A percentile compares a stretch with the other conserved stretches of the same genome.
phyloP scores from a whole-genome alignment of 2,329 filamentous ascomycete species.

The Magnaporthales sp. region DNA sequence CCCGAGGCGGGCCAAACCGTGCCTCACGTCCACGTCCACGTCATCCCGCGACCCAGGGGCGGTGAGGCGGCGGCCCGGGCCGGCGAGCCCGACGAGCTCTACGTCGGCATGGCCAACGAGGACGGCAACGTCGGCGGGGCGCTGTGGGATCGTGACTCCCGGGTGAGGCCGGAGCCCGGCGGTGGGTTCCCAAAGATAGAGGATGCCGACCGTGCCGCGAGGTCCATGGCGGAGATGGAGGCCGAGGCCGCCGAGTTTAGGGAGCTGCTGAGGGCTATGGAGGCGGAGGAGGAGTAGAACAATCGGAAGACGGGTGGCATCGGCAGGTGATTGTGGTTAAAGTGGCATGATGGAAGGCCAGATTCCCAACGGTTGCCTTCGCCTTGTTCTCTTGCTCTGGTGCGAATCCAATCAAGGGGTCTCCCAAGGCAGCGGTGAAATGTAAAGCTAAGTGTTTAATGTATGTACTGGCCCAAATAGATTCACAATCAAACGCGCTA shows the following conservation, averaged over 20 bases:
- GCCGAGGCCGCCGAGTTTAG: slow-evolving; percentile 65
- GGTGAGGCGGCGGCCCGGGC: slow-evolving; percentile 20
- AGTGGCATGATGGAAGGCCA: no score
- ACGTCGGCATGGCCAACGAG: slow-evolving; percentile 74
- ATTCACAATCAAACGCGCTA: not conserved
- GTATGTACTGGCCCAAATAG: not conserved
- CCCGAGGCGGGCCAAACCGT: slow-evolving; percentile 87
- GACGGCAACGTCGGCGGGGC: slow-evolving; percentile 73
- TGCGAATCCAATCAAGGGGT: no score
- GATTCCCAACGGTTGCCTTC: no score
- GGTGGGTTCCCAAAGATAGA: slow-evolving; percentile 62
- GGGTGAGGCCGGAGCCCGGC: slow-evolving; percentile 34
- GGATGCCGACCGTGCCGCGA: slow-evolving; percentile 57
- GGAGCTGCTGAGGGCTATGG: slow-evolving; percentile 27
- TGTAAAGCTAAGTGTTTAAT: not conserved
- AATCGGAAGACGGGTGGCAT: not conserved
- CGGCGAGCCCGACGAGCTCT: slow-evolving; percentile 62
- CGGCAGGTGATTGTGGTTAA: not conserved
- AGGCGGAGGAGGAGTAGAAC: not conserved
- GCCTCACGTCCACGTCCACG: slow-evolving; percentile 84
- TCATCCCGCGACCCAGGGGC: slow-evolving; percentile 61
- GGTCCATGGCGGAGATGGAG: slow-evolving; percentile 68
- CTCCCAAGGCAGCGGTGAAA: not conserved
- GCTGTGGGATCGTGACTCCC: slow-evolving; percentile 43
- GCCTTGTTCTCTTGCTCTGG: no score